Evolutionary conservation across 2,329 filamentous ascomycete genomes (phyloP).

Genomic region (Aspergillus aculeatus): DNA sequence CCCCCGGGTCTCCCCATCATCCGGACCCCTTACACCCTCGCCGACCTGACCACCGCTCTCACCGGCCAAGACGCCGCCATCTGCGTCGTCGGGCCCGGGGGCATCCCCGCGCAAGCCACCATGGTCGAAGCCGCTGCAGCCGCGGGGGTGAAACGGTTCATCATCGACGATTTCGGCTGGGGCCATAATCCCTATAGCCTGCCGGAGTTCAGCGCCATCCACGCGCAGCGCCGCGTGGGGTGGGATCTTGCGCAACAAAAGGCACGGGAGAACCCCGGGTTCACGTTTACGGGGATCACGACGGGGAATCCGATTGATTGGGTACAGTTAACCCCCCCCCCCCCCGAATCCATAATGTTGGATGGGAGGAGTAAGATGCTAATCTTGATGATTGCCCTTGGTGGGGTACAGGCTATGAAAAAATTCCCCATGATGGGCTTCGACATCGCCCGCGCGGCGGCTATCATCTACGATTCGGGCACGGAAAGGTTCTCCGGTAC

Average conservation of each 20-base stretch:
- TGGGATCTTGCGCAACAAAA: constrained; percentile 4
- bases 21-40: constrained; percentile 29
- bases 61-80: constrained; percentile 59
- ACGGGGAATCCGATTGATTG: constrained; percentile 11
- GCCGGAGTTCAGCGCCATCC: constrained; percentile 4
- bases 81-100: constrained; percentile 44
- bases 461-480: constrained; percentile 13
- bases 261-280: not conserved
- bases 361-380: not conserved
- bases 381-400: too few species aligned
- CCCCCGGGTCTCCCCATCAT: constrained; percentile 1
- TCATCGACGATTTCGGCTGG: constrained; percentile 58
- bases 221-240: not conserved
- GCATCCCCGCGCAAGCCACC: constrained; percentile 47
- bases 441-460: not conserved
- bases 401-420: constrained; percentile 1
- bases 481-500: constrained; percentile 8
- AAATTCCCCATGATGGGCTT: constrained; percentile 9
- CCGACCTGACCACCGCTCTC: constrained; percentile 45
- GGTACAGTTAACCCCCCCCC: not conserved
- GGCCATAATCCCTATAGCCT: not conserved
- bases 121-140: constrained; percentile 60
- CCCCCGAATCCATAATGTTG: too few species aligned
- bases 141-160: constrained; percentile 61
- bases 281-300: constrained; percentile 10